Conservation (phyloP, 2,329 filamentous ascomycete species). For the Coniochaeta sp. region DNA sequence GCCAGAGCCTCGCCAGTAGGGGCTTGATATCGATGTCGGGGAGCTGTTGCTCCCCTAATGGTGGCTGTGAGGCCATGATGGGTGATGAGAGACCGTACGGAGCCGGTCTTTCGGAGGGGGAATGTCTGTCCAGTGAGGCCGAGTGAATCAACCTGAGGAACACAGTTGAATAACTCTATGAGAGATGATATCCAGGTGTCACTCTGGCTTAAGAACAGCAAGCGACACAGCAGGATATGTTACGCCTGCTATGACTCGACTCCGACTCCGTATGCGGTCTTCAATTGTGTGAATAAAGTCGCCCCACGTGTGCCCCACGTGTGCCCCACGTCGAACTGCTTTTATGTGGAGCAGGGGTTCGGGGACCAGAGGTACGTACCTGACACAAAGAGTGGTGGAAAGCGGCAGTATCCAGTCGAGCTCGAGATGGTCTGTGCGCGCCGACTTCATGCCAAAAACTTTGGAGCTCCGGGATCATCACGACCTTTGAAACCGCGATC, state of each 20-base stretch:
- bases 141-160: background rate
- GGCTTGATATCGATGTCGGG: constrained; percentile 55
- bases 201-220: background rate
- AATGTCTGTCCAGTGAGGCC: background rate
- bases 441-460: background rate
- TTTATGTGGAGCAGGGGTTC: background rate
- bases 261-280: background rate
- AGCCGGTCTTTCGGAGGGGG: background rate
- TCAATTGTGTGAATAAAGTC: constrained; percentile 1
- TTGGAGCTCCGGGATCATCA: background rate
- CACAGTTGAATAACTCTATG: background rate
- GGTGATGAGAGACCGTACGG: background rate
- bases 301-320: too few species aligned
- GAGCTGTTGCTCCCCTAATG: constrained; percentile 8
- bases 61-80: background rate
- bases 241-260: background rate
- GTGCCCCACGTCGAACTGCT: background rate
- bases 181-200: background rate
- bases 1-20: constrained; percentile 68
- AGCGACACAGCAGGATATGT: background rate
- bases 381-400: background rate
- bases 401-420: background rate
- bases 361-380: background rate
- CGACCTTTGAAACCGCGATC: background rate
- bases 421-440: constrained; percentile 2